A percentile compares a stretch with the other conserved stretches of the same genome.
These are phyloP conservation scores for Phytopythium mirpurense DNA, from an alignment of 352 stramenopile species.

Conservation along the genomic window DNA sequence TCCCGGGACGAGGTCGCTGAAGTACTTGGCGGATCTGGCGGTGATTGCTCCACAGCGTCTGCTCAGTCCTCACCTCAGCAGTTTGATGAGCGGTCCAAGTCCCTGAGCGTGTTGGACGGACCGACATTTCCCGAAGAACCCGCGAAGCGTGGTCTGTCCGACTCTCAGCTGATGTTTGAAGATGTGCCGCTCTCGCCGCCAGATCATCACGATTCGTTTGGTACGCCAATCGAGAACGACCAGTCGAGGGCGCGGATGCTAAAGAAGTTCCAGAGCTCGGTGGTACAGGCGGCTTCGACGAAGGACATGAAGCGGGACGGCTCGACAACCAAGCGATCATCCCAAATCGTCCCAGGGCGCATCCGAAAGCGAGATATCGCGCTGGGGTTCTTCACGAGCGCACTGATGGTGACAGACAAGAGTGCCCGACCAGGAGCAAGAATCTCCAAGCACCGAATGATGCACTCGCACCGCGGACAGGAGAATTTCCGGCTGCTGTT, in stretches of 20 bases:
- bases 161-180: constrained; percentile 22
- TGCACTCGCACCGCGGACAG: constrained; percentile 21
- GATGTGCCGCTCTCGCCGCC: constrained; percentile 31
- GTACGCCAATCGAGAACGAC: constrained; percentile 51
- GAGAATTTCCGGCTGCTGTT: constrained; percentile 96
- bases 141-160: constrained; percentile 16
- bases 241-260: constrained; percentile 60
- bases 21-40: background rate
- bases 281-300: constrained; percentile 9
- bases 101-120: constrained; percentile 4
- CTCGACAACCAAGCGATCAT: constrained; percentile 5
- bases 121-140: constrained; percentile 1
- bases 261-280: constrained; percentile 55
- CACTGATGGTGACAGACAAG: constrained; percentile 11
- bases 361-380: constrained; percentile 69
- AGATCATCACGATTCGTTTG: constrained; percentile 33
- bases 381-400: constrained; percentile 36
- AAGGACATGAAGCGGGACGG: background rate
- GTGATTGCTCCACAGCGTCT: background rate
- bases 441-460: constrained; percentile 11
- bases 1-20: constrained; percentile 7
- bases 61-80: constrained; percentile 3
- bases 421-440: background rate
- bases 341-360: constrained; percentile 14
- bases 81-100: constrained; percentile 3